Conservation (phyloP, 352 stramenopile genomes). For the Blastocystis sp. region DNA sequence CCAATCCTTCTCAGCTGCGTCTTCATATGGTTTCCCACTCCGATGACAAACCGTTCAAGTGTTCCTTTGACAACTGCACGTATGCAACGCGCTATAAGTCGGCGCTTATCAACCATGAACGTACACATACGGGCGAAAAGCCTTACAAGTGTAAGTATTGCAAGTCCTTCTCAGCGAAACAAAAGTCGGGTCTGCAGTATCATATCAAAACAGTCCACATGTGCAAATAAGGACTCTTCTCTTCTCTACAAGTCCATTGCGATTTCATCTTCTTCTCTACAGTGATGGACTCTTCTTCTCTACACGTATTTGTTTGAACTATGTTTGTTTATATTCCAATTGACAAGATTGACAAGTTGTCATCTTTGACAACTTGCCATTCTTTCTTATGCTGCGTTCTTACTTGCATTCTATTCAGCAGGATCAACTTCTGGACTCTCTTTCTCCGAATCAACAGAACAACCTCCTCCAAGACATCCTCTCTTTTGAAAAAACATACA, state of each 20-base stretch:
- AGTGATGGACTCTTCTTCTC: constrained; percentile 39
- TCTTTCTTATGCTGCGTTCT: not conserved
- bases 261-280: constrained; percentile 35
- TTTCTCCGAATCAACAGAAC: not conserved
- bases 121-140: constrained; percentile 43
- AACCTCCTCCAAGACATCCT: not conserved
- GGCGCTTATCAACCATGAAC: constrained; percentile 31
- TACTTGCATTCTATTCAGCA: not conserved
- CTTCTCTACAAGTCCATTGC: constrained; percentile 36
- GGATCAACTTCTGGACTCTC: not conserved
- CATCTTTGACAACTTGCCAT: not conserved
- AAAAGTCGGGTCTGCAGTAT: constrained; percentile 42
- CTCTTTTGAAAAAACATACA: not conserved
- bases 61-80: not conserved
- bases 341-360: not conserved
- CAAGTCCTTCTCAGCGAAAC: constrained; percentile 19
- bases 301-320: not conserved
- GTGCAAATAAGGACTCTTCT: not conserved
- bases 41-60: constrained; percentile 34
- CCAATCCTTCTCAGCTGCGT: constrained; percentile 2
- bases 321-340: not conserved
- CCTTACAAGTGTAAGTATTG: constrained; percentile 25
- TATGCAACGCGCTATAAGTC: constrained; percentile 40
- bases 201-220: constrained; percentile 18
- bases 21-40: constrained; percentile 36